Base-by-base conservation (phyloP, 768 basidiomycete species). In the Naematelia aurantialba region DNA sequence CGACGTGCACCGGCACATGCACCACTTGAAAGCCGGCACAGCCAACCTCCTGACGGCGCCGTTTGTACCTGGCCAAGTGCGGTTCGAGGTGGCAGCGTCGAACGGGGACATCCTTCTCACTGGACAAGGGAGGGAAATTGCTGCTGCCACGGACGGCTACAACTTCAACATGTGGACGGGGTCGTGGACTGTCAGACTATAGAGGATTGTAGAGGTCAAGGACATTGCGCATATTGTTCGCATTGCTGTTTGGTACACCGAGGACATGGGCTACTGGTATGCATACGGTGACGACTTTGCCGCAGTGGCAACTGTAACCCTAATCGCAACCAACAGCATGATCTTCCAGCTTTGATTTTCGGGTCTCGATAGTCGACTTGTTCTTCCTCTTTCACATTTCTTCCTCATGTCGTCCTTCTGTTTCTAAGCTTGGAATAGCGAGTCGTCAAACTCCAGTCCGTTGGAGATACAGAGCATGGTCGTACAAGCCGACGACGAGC, bases 81-180 rank as follows among this genome's bases (percentile, higher is more conserved):
- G n/a, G 1, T 65, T 76, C 29, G 55, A 65, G 56, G 25, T 74
- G 13, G 45, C 50, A 11, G 42, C 21, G 21, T 4, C 25, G 5
- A 50, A 49, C 21, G 56, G 50, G 17, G 30, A 50, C 52, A 31
- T 63, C 1, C 13, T 66, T 12, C 53, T 73, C 10, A 26, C 46
- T 12, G 73, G 63, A 4, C 27, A 63, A 34, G 72, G 73, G n/a
- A 63, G 42, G 45, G 54, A 60, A 11, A 69, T 76, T 51, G 10
- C 8, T 14, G 30, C 26, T 8, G 45, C 50, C n/a, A 42, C 27
- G 8, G 44, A 59, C 19, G 44, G 48, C 34, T 76, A 68, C 47
- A 76, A 76, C 54, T 76, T 70, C 61, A 76, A 76, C 52, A 63
- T 73, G 47, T 76, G 75, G 75, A 72, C 60, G 21, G 75, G 73